Evolutionary conservation across 2,329 filamentous ascomycete species (phyloP).

Genomic region (Zymoseptoria brevis): DNA sequence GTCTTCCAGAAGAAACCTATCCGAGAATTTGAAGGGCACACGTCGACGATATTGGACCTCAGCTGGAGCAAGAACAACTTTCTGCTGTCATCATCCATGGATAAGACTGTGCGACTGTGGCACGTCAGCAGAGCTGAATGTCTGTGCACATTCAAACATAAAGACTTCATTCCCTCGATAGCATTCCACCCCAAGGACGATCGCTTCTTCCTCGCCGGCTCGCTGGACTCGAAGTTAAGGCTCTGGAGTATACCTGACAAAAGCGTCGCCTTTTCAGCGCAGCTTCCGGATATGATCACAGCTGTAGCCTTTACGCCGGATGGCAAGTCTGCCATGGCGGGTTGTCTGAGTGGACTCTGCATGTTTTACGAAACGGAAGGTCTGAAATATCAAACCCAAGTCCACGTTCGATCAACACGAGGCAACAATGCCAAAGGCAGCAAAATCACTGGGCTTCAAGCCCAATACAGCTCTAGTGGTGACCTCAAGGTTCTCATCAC

Average conservation of each 20-base stretch:
- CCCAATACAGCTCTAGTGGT: constrained; percentile 52
- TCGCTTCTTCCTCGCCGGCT: constrained; percentile 91
- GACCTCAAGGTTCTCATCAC: constrained; percentile 81
- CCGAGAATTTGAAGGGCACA: constrained; percentile 75
- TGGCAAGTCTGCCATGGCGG: constrained; percentile 81
- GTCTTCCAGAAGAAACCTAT: constrained; percentile 77
- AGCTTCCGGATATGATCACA: constrained; percentile 80
- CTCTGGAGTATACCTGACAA: constrained; percentile 98
- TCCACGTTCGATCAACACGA: constrained; percentile 86
- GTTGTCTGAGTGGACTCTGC: constrained; percentile 75
- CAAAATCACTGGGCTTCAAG: constrained; percentile 92
- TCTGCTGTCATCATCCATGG: constrained; percentile 90
- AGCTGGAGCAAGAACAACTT: constrained; percentile 99
- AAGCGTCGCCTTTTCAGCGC: constrained; percentile 72
- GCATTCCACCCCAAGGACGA: constrained; percentile 92
- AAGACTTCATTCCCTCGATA: constrained; percentile 90
- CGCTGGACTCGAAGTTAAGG: constrained; percentile 76
- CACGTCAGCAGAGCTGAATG: constrained; percentile 80
- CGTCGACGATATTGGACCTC: constrained; percentile 76
- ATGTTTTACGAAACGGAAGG: constrained; percentile 91
- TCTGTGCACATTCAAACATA: constrained; percentile 87
- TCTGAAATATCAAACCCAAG: constrained; percentile 71
- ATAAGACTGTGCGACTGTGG: constrained; percentile 93
- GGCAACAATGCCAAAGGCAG: constrained; percentile 93
- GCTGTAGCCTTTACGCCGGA: constrained; percentile 91